Percentiles rank a stretch among this genome's conserved stretches.
These are phyloP conservation scores for Afroboletus lepidellus DNA, from an alignment of 1,284 basidiomycete genomes.

Conservation along the genomic window DNA sequence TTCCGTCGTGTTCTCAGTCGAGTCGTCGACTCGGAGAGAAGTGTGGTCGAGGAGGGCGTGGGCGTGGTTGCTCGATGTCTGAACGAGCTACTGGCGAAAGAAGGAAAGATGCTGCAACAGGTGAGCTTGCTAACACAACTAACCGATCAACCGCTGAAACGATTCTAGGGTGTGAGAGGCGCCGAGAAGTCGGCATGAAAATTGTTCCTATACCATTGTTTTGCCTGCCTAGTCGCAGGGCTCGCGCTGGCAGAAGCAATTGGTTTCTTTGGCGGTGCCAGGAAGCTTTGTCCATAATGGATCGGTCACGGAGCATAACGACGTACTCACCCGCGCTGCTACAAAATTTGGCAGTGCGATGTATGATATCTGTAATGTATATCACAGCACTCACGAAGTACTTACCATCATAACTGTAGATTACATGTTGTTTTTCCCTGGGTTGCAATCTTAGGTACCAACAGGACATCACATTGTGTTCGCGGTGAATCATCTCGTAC, in stretches of 20 bases:
- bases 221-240: conserved; percentile 1
- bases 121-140: conserved; percentile 17
- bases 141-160: conserved; percentile 2
- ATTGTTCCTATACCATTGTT: not conserved
- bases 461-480: too few relatives aligned
- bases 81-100: conserved; percentile 61
- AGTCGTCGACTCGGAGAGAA: conserved; percentile 54
- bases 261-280: conserved; percentile 20
- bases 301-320: conserved; percentile 6
- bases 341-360: conserved; percentile 5
- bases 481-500: too few relatives aligned
- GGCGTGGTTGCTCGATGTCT: conserved; percentile 68
- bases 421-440: conserved; percentile 1
- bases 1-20: conserved; percentile 57
- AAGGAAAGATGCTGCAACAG: conserved; percentile 32
- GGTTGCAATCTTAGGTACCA: not conserved
- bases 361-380: conserved; percentile 22
- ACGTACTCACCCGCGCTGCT: conserved; percentile 8
- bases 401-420: conserved; percentile 10
- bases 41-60: conserved; percentile 60
- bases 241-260: conserved; percentile 1
- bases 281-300: conserved; percentile 9
- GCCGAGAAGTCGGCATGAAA: not conserved
- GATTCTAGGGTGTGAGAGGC: conserved; percentile 17
- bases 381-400: conserved; percentile 3